Evolutionary conservation across 805 yeast species (phyloP), one percentile per base, ranked within the genome.

Genomic region (Brettanomyces anomalus): DNA sequence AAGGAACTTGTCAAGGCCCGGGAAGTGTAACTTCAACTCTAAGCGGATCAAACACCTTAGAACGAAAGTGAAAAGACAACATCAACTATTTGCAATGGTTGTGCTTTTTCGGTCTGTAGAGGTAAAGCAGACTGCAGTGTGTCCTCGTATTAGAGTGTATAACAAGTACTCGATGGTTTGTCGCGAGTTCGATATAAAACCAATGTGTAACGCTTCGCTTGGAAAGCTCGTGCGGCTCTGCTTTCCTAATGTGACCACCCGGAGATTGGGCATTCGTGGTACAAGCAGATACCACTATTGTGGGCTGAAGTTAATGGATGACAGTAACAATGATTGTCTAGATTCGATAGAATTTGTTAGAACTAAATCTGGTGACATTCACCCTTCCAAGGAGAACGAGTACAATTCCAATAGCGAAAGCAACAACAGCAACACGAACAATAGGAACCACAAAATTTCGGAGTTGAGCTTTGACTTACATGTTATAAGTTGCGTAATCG

Each of bases 271-370:
- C 2, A 76, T 80, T 58, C 69, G 95, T 40, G 89, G 89, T 2
- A 83, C 81, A 54, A 79, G 90, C 17, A 82, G 82, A 56, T 88
- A 88, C 60, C 94, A 86, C 58, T 87, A 85, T 55, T 83, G 90
- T 60, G 95, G 95, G 3, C 69, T 88, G 41, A 72, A 70, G 49
- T 51, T 72, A 20, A 54, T 61, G 36, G 66, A 66, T 39, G 68
- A 70, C 46, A 24, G 28, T 11, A 57, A 56, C 26, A 57, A 53
- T 49, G 48, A 20, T 11, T 7, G 32, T n/a, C 13, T 32, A 6
- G 34, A 32, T 16, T 32, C 34, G 18, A 16, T 32, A n/a, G 34
- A n/a, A 8, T n/a, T 32, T 32, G 15, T 16, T 16, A 14, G n/a
- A 14, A 14, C 15, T 7, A 32, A 32, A n/a, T 14, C n/a, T n/a